Evolutionary conservation across 2,329 filamentous ascomycete genomes (phyloP).

Genomic region (Nigrospora oryzae): DNA sequence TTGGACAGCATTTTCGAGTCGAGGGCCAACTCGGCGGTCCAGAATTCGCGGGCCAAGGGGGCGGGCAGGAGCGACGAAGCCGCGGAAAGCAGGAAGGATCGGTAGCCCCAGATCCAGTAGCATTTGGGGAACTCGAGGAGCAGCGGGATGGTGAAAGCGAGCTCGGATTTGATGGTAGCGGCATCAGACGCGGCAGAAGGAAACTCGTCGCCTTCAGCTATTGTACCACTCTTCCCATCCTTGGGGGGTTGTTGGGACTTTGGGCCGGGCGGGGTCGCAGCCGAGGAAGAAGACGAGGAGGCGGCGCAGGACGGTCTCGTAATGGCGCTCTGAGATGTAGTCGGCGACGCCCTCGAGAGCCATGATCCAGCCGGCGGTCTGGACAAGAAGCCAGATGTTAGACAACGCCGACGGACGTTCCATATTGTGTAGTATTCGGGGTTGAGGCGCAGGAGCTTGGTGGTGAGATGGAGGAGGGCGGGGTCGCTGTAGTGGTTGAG

Average conservation of each 20-base stretch:
- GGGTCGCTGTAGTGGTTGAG: conserved; percentile 38
- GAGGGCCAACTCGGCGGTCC: conserved; percentile 76
- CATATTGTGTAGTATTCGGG: conserved; percentile 88
- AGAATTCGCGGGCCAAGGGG: conserved; percentile 53
- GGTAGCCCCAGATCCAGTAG: conserved; percentile 99
- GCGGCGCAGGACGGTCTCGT: conserved; percentile 55
- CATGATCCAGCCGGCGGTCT: conserved; percentile 33
- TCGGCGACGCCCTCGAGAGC: conserved; percentile 46
- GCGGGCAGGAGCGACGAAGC: conserved; percentile 55
- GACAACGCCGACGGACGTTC: conserved; percentile 73
- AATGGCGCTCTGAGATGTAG: conserved; percentile 43
- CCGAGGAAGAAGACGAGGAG: conserved; percentile 46
- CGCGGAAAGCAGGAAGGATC: conserved; percentile 73
- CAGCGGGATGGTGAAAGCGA: conserved; percentile 76
- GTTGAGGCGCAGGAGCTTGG: conserved; percentile 67
- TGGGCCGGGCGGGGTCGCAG: conserved; percentile 37
- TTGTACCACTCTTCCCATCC: conserved; percentile 44
- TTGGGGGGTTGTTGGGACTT: conserved; percentile 39
- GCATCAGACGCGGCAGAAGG: conserved; percentile 16
- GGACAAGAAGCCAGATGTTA: conserved; percentile 51
- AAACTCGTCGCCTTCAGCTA: conserved; percentile 23
- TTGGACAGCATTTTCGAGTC: conserved; percentile 80
- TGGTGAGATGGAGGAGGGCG: conserved; percentile 58
- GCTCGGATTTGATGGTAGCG: conserved; percentile 60
- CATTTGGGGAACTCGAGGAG: conserved; percentile 86